phyloP scores from a whole-genome alignment of 805 yeast species.

The Helenozyma rhizophorensis region DNA sequence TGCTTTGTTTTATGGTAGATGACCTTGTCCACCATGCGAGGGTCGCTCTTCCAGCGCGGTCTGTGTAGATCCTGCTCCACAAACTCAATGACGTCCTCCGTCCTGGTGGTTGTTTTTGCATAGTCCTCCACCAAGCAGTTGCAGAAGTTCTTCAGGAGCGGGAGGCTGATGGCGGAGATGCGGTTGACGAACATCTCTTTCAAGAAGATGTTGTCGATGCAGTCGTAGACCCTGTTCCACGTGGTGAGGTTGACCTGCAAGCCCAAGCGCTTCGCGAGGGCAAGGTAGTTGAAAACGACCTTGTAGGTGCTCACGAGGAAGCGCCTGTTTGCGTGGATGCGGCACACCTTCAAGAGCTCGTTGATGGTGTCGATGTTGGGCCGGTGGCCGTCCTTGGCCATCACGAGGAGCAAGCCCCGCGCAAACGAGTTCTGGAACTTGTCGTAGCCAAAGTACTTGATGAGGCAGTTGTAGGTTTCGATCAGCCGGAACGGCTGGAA shows the following conservation, averaged over 20 bases:
- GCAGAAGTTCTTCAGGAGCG: conserved; percentile 28
- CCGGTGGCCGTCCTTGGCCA: conserved; percentile 38
- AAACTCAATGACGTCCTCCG: conserved; percentile 26
- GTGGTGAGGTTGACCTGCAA: conserved; percentile 31
- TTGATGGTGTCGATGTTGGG: conserved; percentile 40
- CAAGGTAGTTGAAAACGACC: conserved; percentile 28
- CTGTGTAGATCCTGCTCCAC: conserved; percentile 31
- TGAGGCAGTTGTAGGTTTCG: conserved; percentile 36
- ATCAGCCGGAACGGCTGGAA: conserved; percentile 29
- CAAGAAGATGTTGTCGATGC: conserved; percentile 34
- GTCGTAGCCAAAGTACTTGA: conserved; percentile 36
- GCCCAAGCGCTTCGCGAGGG: conserved; percentile 20
- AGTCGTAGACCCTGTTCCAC: conserved; percentile 34
- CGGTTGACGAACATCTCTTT: conserved; percentile 32
- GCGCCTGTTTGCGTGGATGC: conserved; percentile 29
- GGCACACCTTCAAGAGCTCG: conserved; percentile 27
- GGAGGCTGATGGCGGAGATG: conserved; percentile 28
- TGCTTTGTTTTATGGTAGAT: conserved; percentile 10
- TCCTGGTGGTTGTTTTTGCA: conserved; percentile 22
- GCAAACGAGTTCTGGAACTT: conserved; percentile 40
- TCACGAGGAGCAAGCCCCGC: conserved; percentile 33
- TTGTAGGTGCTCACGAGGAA: conserved; percentile 29
- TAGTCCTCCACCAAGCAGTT: conserved; percentile 33
- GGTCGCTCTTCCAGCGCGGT: conserved; percentile 26
- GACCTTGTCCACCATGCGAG: conserved; percentile 27